Evolutionary conservation across 352 stramenopile species (phyloP), one percentile per base, ranked within the genome.

Genomic region (Globisporangium nagaii): DNA sequence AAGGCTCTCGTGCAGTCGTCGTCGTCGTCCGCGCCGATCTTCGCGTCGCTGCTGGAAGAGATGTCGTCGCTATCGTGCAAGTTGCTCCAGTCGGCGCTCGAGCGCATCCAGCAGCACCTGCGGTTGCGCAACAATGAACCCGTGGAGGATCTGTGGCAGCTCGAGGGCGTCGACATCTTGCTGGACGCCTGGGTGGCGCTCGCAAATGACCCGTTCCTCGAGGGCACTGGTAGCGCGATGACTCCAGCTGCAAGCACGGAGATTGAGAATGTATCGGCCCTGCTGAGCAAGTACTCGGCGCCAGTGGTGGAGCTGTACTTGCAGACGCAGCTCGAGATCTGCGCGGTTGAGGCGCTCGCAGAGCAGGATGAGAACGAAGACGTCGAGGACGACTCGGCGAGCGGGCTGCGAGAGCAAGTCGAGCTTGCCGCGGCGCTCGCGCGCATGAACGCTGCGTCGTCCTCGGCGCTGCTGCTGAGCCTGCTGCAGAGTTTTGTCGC

Each of bases 281-380:
- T 84, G 19, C 52, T 93, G 10, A 80, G 71, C 47, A 66, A 85
- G 54, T 77, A 68, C 22, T 87, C 81, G 1, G 68, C 73, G 4
- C 75, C 77, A 2, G 80, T 93, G 3, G 59, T 94, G 6, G 63
- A 88, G 42, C 62, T 93, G 9, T 94, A 94, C 36, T 53, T 94
- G 35, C 82, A 90, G 37, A 66, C 81, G 12, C 79, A 90, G 35
- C 54, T 93, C 19, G 82, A 89, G 44, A 44, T 94, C 32, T 86
- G 78, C 44, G 63, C 70, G 4, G 68, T 84, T 3, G 80, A 93
- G 32, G 80, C 73, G 9, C 48, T 89, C 17, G 73, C 72, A 0
- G 82, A 90, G 2, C 69, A 89, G 43, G 78, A 91, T 56, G 80
- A 94, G 63, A 73, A 91, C 37, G 82, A 94, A 66, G 82, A 94